These are phyloP conservation scores for Russula brevipes DNA, from an alignment of 768 basidiomycete genomes.

Conservation along the genomic window DNA sequence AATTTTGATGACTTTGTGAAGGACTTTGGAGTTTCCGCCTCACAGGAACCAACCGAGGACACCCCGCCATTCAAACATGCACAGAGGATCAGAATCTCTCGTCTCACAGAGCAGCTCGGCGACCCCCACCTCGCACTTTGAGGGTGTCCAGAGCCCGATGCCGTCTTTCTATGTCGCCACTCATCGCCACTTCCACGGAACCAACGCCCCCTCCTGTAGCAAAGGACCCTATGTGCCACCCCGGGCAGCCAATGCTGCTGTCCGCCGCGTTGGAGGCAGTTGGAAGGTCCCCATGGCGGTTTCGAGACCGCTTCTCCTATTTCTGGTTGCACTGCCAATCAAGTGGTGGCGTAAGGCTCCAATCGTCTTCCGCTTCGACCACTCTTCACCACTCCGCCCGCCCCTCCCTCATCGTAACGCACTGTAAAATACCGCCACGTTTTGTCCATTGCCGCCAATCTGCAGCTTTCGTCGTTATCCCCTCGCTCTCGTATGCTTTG, in stretches of 20 bases:
- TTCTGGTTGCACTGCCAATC: slow-evolving; percentile 8
- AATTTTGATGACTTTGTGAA: slow-evolving; percentile 17
- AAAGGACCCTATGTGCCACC: slow-evolving; percentile 5
- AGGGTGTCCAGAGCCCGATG: not conserved
- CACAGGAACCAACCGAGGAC: not conserved
- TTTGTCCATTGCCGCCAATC: not conserved
- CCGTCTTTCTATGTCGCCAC: slow-evolving; percentile 5
- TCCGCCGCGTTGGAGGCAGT: slow-evolving; percentile 19
- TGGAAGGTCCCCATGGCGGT: slow-evolving; percentile 17
- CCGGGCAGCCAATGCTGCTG: slow-evolving; percentile 10
- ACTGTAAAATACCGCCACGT: not conserved
- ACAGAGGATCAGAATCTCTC: not conserved
- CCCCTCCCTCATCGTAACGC: not conserved
- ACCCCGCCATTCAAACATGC: not conserved
- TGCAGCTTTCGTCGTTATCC: slow-evolving; percentile 19
- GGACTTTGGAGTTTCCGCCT: not conserved
- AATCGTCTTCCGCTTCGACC: not conserved
- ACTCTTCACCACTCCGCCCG: not conserved
- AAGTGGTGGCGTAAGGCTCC: not conserved
- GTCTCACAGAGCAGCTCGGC: not conserved
- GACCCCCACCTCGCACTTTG: not conserved
- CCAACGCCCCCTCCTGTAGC: not conserved
- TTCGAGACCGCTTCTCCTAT: slow-evolving; percentile 7
- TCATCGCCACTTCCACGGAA: not conserved
- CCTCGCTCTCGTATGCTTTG: slow-evolving; percentile 20